phyloP scores from a whole-genome alignment of 2,329 filamentous ascomycete species.

The Fusarium robinianum region DNA sequence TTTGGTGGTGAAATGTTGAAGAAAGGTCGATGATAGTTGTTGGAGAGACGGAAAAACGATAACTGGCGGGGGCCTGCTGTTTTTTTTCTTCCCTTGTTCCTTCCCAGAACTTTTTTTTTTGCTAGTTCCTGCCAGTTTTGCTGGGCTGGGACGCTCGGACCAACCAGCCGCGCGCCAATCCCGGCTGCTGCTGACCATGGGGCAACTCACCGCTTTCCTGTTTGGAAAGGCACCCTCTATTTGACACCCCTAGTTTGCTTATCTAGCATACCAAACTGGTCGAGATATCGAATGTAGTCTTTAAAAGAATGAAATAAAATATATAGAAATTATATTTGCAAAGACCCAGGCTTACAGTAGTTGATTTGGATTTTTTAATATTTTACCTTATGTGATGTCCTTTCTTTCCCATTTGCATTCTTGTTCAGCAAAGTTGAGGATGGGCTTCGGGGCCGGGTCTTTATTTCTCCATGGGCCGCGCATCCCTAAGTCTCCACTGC shows the following conservation, averaged over 20 bases:
- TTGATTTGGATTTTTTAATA: too few species aligned
- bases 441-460: neutral
- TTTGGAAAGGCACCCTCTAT: neutral
- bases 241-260: too few species aligned
- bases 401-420: too few species aligned
- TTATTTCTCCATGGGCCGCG: conserved; percentile 19
- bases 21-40: conserved; percentile 5
- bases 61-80: conserved; percentile 26
- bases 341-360: too few species aligned
- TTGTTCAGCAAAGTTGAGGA: too few species aligned
- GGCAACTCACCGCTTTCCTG: conserved; percentile 24
- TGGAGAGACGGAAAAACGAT: conserved; percentile 17
- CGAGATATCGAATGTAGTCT: too few species aligned
- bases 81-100: conserved; percentile 20
- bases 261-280: too few species aligned
- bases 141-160: conserved; percentile 20
- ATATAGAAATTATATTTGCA: too few species aligned
- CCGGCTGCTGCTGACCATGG: conserved; percentile 21
- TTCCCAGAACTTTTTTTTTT: conserved; percentile 26
- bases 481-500: too few species aligned
- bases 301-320: too few species aligned
- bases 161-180: conserved; percentile 22
- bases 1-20: neutral
- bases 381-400: too few species aligned
- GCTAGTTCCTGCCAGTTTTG: conserved; percentile 11